Percentiles rank a stretch among this genome's conserved stretches.
These are phyloP conservation scores for Sporothrix phasma DNA, from an alignment of 2,329 filamentous ascomycete genomes.

Conservation along the genomic window DNA sequence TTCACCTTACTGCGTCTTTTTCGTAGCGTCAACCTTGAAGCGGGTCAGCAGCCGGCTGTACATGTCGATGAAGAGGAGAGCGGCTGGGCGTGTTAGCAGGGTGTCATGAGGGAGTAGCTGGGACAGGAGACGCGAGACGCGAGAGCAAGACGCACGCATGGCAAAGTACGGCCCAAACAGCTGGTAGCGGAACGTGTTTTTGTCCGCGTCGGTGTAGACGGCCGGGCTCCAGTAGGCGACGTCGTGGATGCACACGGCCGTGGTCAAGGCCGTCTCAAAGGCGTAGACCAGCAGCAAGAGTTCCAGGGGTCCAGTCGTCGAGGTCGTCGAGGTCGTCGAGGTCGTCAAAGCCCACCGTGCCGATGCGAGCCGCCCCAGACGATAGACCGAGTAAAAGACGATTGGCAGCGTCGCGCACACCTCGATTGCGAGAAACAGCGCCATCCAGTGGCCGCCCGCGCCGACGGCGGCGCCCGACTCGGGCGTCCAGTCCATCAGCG, in stretches of 20 bases:
- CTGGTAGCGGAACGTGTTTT: slow-evolving; percentile 37
- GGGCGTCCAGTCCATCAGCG: slow-evolving; percentile 36
- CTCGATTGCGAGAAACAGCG: slow-evolving; percentile 41
- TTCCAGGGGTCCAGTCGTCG: slow-evolving; percentile 34
- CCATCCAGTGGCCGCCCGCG: slow-evolving; percentile 37
- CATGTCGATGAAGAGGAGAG: slow-evolving; percentile 45
- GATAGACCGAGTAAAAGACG: slow-evolving; percentile 36
- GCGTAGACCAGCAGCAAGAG: slow-evolving; percentile 43
- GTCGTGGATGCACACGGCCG: slow-evolving; percentile 42
- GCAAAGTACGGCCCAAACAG: slow-evolving; percentile 43
- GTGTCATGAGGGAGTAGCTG: too few species aligned
- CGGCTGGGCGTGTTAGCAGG: slow-evolving; percentile 28
- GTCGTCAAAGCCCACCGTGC: neutral
- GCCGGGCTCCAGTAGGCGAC: slow-evolving; percentile 38
- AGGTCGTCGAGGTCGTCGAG: slow-evolving; percentile 20
- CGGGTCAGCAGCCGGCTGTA: slow-evolving; percentile 39
- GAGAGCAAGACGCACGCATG: slow-evolving; percentile 37
- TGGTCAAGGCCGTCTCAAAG: slow-evolving; percentile 41
- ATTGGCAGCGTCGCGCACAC: slow-evolving; percentile 41
- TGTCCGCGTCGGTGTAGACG: slow-evolving; percentile 35
- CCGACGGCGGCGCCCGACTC: slow-evolving; percentile 12
- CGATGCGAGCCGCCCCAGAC: slow-evolving; percentile 24
- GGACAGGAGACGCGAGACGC: neutral
- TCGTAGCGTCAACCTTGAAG: slow-evolving; percentile 27
- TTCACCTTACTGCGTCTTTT: slow-evolving; percentile 32